Base-by-base conservation (phyloP, 2,329 filamentous ascomycete genomes). In the Fusarium sacchari region DNA sequence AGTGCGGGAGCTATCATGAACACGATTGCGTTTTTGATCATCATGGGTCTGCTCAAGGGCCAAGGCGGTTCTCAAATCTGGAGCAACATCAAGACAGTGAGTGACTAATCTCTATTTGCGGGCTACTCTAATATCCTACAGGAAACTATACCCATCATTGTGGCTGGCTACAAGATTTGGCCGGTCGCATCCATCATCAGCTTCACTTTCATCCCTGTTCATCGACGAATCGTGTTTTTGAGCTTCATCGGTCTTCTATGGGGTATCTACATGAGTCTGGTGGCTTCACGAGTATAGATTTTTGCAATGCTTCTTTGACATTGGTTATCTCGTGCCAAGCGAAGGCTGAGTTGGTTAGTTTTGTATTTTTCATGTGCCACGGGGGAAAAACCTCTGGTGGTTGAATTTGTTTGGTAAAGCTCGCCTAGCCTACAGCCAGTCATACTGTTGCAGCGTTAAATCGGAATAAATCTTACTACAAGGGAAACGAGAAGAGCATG, bases 111-210 rank as follows among this genome's bases (percentile, higher is more conserved):
- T 10, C 26, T 20, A 4, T 14, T 1, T 3, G 12, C 9, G 10
- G 5, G 3, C 9, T 14, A 14, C 20, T 20, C 64, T 77, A 37
- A 76, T 18, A 5, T 11, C 1, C 20, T 20, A 0, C 36, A 84
- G 81, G 80, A 87, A 80, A 87, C 85, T 2, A 81, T 86, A 12
- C 84, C 85, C 10, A 82, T 88, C 44, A 86, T 86, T 17, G 77
- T 87, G 17, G 85, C 85, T 7, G 85, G 85, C 6, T 86, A 86
- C 75, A 87, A 86, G 75, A 84, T 88, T 43, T 88, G 86, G 86
- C 86, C 86, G 0, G 80, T 87, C 52, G 86, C 86, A 2, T 87
- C 85, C 42, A 82, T 88, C 64, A 81, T 88, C 62, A 87, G 85
- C 76, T 88, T 88, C 73, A 84, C 79, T 63, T 85, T 84, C 49